Evolutionary conservation across 768 basidiomycete genomes (phyloP).

Genomic region (Wakefieldia striispora): DNA sequence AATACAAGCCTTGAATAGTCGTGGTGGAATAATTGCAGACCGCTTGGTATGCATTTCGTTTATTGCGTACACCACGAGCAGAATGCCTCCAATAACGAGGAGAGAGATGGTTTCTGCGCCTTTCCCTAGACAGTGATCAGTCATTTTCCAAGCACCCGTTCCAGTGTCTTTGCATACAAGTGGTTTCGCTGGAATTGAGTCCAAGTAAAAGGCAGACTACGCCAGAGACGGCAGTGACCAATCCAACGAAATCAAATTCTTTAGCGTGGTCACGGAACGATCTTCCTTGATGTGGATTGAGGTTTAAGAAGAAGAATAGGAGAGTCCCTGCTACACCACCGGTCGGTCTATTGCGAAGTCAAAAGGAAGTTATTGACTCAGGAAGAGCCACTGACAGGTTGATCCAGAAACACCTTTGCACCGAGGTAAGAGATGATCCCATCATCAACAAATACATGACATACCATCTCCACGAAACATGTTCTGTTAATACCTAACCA

Average conservation of each 20-base stretch:
- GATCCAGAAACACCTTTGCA: conserved; percentile 35
- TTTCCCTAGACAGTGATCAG: conserved; percentile 23
- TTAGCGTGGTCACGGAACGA: conserved; percentile 30
- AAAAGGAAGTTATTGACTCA: not conserved
- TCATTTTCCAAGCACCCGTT: not conserved
- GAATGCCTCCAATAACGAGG: conserved; percentile 32
- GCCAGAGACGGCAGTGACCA: conserved; percentile 33
- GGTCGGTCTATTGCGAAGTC: conserved; percentile 29
- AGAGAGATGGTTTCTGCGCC: conserved; percentile 35
- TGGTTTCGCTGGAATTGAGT: conserved; percentile 34
- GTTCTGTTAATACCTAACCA: conserved; percentile 33
- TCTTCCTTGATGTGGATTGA: conserved; percentile 34
- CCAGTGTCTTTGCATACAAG: conserved; percentile 22
- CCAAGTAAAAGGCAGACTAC: conserved; percentile 39
- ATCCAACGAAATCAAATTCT: conserved; percentile 42
- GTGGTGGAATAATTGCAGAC: conserved; percentile 39
- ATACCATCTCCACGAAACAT: conserved; percentile 40
- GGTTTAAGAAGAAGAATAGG: conserved; percentile 35
- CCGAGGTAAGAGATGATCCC: not conserved
- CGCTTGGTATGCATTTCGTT: conserved; percentile 36
- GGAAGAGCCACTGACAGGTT: conserved; percentile 28
- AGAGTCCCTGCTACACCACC: conserved; percentile 32
- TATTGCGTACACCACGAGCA: conserved; percentile 28
- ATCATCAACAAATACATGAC: conserved; percentile 7
- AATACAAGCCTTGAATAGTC: conserved; percentile 34